Evolutionary conservation across 768 basidiomycete species (phyloP), one percentile per base, ranked within the genome.

Genomic region (Xerocomus spinulosus): DNA sequence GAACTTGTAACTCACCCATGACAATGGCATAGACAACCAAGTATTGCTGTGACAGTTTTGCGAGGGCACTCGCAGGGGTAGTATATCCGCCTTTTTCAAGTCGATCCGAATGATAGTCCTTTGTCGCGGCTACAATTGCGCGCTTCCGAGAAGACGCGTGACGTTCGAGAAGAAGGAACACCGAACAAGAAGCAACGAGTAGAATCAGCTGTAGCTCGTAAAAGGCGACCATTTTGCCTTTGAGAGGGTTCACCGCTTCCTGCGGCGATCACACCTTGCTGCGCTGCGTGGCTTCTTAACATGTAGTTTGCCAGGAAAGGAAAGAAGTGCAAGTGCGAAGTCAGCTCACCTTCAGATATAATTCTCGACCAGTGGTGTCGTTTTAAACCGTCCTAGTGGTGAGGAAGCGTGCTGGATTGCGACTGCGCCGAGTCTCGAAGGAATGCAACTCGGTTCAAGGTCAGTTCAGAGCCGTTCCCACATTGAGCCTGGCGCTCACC

Each of bases 21-120:
- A 85, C 84, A 20, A 87, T 73, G 0, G 76, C 84, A 62, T 85
- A 87, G 7, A 87, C 84, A 3, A 77, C 51, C 26, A 87, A 64
- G 60, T 87, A 87, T 53, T 78, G 79, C 52, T 69, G 67, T 2
- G 72, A 69, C 45, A 76, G 51, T 21, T 56, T 51, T 3, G 69
- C 59, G 17, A 70, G 53, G 24, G 66, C 54, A 35, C 55, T 59
- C 21, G 45, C 47, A 6, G 64, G 60, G 17, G 55, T 40, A 3
- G 37, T 44, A 20, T 21, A 50, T 13, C 59, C 53, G n/a, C 70
- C 70, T 10, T 64, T 61, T 49, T 71, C 70, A 8, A 66, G 58
- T 17, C 49, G 56, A 26, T 62, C 65, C 15, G 58, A 56, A 42
- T 50, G 38, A 30, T 57, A 44, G 12, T 69, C 68, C 28, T 60